These are phyloP conservation scores for Aspergillus sp. DNA, from an alignment of 2,329 filamentous ascomycete genomes.

Conservation along the genomic window DNA sequence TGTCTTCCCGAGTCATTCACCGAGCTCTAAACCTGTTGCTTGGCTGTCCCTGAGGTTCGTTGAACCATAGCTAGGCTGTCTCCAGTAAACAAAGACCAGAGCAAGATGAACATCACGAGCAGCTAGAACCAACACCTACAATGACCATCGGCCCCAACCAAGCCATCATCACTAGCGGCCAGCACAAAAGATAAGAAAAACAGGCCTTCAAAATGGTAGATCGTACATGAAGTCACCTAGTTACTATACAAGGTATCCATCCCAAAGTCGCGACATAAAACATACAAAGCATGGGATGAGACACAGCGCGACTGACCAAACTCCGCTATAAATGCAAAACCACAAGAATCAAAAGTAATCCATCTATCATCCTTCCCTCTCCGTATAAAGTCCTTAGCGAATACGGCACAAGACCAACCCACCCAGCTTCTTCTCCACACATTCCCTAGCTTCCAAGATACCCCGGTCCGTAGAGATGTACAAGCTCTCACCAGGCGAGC, in stretches of 20 bases:
- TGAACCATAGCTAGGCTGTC: background rate
- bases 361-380: constrained; percentile 3
- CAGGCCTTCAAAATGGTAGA: constrained; percentile 7
- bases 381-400: constrained; percentile 15
- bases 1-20: background rate
- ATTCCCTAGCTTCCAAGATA: constrained; percentile 79
- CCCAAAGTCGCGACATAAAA: constrained; percentile 33
- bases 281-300: constrained; percentile 30
- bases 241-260: constrained; percentile 43
- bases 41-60: background rate
- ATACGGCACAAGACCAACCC: constrained; percentile 76
- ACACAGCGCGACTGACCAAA: constrained; percentile 40
- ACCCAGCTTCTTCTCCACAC: constrained; percentile 76
- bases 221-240: constrained; percentile 30
- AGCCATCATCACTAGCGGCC: background rate
- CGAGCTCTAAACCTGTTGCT: background rate
- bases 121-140: too few species aligned
- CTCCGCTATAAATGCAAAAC: constrained; percentile 41
- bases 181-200: background rate
- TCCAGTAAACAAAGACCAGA: background rate
- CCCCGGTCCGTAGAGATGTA: constrained; percentile 77
- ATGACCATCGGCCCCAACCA: background rate
- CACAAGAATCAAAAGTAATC: constrained; percentile 21
- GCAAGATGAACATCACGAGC: background rate
- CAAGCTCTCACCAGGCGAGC: constrained; percentile 75